These are phyloP conservation scores for Leptoxyphium fumago DNA, from an alignment of 2,329 filamentous ascomycete species.

Conservation along the genomic window DNA sequence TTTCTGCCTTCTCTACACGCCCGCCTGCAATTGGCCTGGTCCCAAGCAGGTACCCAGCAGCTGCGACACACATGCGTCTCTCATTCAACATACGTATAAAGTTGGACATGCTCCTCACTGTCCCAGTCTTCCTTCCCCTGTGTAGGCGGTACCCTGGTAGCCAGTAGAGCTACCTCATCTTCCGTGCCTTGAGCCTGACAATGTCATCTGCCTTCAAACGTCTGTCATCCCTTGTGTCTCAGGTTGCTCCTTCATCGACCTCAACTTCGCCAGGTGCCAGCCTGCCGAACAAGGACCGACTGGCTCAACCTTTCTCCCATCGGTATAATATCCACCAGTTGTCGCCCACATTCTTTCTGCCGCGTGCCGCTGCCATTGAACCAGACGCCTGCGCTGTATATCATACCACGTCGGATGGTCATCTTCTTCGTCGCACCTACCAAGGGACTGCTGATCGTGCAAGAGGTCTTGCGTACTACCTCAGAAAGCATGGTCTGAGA, in stretches of 20 bases:
- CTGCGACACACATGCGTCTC: too few relatives aligned
- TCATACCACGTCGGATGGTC: conserved; percentile 67
- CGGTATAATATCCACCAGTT: conserved; percentile 57
- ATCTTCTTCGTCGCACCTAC: conserved; percentile 62
- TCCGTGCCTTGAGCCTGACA: not conserved
- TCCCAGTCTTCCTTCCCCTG: too few relatives aligned
- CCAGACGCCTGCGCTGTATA: conserved; percentile 65
- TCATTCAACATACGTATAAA: too few relatives aligned
- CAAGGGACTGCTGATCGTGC: conserved; percentile 72
- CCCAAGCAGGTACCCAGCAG: too few relatives aligned
- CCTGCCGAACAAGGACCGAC: conserved; percentile 11
- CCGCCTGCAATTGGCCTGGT: too few relatives aligned
- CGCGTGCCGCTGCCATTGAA: conserved; percentile 75
- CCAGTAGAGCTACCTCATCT: too few relatives aligned
- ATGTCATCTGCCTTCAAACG: conserved; percentile 54
- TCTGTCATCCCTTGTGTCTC: conserved; percentile 39
- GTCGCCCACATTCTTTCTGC: conserved; percentile 75
- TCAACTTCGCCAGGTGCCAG: conserved; percentile 7
- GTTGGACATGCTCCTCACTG: too few relatives aligned
- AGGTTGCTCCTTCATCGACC: conserved; percentile 21
- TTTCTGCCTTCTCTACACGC: too few relatives aligned
- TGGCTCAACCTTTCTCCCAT: conserved; percentile 21
- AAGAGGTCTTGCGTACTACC: conserved; percentile 73
- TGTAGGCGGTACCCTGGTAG: too few relatives aligned
- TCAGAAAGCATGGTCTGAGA: conserved; percentile 57